Evolutionary conservation across 1,284 basidiomycete genomes (phyloP).

Genomic region (Gymnopus androsaceus): DNA sequence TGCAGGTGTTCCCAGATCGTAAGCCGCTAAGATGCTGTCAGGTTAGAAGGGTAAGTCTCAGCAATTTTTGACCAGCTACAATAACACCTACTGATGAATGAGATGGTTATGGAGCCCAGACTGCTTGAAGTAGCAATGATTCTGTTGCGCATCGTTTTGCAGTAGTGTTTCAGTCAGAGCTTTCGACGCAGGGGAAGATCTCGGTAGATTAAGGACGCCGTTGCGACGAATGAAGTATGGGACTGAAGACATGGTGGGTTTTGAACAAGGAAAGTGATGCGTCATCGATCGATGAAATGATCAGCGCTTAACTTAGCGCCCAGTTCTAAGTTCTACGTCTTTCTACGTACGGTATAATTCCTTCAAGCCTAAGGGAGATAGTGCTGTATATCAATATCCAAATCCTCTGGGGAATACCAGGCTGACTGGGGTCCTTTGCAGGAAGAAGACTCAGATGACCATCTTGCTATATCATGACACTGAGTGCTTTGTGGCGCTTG

Average conservation of each 20-base stretch:
- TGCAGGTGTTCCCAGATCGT: constrained; percentile 62
- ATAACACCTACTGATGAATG: constrained; percentile 48
- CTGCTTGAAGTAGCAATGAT: constrained; percentile 59
- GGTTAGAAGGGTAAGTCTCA: background rate
- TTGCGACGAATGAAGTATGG: constrained; percentile 27
- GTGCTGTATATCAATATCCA: too few species aligned
- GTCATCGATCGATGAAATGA: too few species aligned
- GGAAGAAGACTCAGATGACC: too few species aligned
- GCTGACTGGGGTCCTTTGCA: too few species aligned
- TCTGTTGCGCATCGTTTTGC: constrained; percentile 52
- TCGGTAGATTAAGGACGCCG: constrained; percentile 51
- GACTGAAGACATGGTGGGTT: constrained; percentile 14
- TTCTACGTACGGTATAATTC: too few species aligned
- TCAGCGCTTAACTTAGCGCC: too few species aligned
- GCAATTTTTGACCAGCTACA: background rate
- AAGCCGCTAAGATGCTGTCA: constrained; percentile 61
- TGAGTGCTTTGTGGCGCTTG: too few species aligned
- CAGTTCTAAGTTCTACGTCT: too few species aligned
- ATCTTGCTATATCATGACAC: too few species aligned
- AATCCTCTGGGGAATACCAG: too few species aligned
- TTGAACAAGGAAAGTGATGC: too few species aligned
- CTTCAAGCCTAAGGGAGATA: too few species aligned
- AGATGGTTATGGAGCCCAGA: constrained; percentile 66
- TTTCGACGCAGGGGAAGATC: constrained; percentile 51
- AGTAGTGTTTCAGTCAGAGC: constrained; percentile 48